Evolutionary conservation across 139 green algal genomes (phyloP), one percentile per base, ranked within the genome.

Genomic region (Chlorella sp.): DNA sequence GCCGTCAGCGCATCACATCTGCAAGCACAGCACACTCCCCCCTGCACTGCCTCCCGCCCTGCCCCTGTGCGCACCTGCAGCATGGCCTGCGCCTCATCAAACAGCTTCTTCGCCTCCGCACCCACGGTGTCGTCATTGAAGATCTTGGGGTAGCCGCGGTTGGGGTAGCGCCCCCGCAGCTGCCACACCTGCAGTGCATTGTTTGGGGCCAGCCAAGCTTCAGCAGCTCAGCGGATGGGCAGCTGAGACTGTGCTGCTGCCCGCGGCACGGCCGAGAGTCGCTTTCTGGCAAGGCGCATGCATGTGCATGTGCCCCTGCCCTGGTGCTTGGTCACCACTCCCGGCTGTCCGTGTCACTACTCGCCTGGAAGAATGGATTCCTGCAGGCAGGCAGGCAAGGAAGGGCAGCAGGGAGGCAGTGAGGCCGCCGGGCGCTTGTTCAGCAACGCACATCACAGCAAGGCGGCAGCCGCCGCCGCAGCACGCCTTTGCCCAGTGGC

Each of bases 41-140:
- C 44, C 44, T 9, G 9, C 44, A 51, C 6, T 9, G 7, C 44
- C 9, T 6, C 68, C 16, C 26, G 17, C 4, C 30, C 76, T 0
- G 57, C 47, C 26, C 16, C 36, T 57, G 38, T 6, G n/a, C 21
- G 30, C 65, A 91, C 86, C 84, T 89, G 71, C 20, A 97, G 91
- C 94, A 97, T 95, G 51, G 39, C 86, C 85, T 98, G 93, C 25
- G 97, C 97, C 71, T 99, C 97, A 0, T 97, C 93, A 82, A 97
- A 99, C 67, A 99, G 94, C 92, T 98, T 98, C 89, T 96, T 97
- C 38, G 97, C 97, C 94, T 99, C 97, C 30, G 38, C 56, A 5
- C 97, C 97, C 44, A 99, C 97, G 3, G 95, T 98, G 81, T 97
- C 91, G 76, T 99, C 97, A 57, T 99, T 98, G 95, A 99, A 99